Percentiles rank a stretch among this genome's conserved stretches.
Evolutionary conservation across 495 filamentous ascomycete genomes (phyloP).

Genomic region (Hypoxylon trugodes): DNA sequence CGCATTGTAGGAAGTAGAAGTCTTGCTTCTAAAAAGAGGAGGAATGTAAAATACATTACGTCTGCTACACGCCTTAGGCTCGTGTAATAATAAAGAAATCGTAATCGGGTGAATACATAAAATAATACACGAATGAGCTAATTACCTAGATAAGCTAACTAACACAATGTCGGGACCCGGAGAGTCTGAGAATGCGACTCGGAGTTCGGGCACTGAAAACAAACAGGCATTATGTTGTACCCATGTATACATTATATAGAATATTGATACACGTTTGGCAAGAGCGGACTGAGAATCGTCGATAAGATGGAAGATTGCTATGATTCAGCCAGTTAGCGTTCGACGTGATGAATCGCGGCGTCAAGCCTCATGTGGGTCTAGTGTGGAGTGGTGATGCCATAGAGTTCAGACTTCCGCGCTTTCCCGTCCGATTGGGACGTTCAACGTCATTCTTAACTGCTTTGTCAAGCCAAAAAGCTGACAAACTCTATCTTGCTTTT

Average conservation of each 20-base stretch:
- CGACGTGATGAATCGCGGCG: constrained; percentile 15
- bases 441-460: not conserved
- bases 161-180: constrained; percentile 27
- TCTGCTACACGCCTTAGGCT: too few species aligned
- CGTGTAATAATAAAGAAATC: not conserved
- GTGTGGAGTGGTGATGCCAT: constrained; percentile 33
- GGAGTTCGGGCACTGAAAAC: constrained; percentile 27
- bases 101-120: not conserved
- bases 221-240: constrained; percentile 15
- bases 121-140: constrained; percentile 11
- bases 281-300: too few species aligned
- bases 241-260: too few species aligned
- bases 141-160: not conserved
- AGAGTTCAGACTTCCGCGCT: constrained; percentile 4
- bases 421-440: constrained; percentile 13
- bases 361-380: constrained; percentile 30
- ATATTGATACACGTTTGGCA: too few species aligned
- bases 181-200: constrained; percentile 13
- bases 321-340: constrained; percentile 10
- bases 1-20: constrained; percentile 11
- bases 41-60: constrained; percentile 6
- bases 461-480: not conserved
- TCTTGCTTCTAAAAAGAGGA: not conserved
- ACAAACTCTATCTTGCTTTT: constrained; percentile 2
- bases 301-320: not conserved